phyloP scores from a whole-genome alignment of 225 moss, liverwort and hornwort genomes.

The Rhytidiadelphus loreus region DNA sequence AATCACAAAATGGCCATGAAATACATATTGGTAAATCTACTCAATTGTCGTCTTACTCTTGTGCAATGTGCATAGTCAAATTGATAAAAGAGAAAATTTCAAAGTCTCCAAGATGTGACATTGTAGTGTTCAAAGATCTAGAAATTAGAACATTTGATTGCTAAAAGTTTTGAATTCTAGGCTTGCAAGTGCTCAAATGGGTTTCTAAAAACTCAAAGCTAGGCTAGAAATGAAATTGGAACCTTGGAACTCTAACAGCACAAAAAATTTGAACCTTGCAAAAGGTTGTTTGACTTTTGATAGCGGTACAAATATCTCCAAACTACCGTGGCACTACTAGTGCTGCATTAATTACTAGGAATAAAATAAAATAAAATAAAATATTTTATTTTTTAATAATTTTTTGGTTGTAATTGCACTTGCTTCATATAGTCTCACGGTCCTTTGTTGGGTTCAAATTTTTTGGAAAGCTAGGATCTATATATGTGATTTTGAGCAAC shows the following conservation, averaged over 20 bases:
- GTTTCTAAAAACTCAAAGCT: too few species aligned
- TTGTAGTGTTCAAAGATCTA: not conserved
- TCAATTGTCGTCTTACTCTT: too few species aligned
- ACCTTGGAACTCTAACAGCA: not conserved
- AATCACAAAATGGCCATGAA: not conserved
- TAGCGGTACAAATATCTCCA: too few species aligned
- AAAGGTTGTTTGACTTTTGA: too few species aligned
- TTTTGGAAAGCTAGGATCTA: not conserved
- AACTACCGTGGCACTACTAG: too few species aligned
- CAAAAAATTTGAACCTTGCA: too few species aligned
- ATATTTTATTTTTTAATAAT: too few species aligned
- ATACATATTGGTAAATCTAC: not conserved
- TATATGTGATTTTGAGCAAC: not conserved
- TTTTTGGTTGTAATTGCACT: too few species aligned
- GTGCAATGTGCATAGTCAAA: not conserved
- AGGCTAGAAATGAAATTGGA: accelerated
- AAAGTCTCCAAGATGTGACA: not conserved
- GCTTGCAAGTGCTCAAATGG: not conserved
- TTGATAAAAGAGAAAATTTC: not conserved
- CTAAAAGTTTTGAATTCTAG: not conserved
- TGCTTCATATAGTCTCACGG: too few species aligned
- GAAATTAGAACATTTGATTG: not conserved
- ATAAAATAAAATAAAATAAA: too few species aligned
- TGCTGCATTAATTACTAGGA: too few species aligned
- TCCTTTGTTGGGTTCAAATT: too few species aligned